Evolutionary conservation across 306 rosid species (phyloP).

Genomic region (Castanea sativa): DNA sequence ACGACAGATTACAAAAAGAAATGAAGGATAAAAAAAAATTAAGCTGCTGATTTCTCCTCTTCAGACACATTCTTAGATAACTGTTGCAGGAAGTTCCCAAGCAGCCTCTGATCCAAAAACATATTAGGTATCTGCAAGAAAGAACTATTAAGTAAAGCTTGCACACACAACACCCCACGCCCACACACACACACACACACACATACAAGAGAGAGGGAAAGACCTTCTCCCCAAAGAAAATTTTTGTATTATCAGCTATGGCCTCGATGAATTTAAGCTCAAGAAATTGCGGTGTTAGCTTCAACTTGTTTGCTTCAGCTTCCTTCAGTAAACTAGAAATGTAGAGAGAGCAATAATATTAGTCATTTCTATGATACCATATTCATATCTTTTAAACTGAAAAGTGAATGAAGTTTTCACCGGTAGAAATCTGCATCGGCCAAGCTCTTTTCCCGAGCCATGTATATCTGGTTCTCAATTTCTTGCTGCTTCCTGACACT

Average conservation of each 20-base stretch:
- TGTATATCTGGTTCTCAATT: constrained; percentile 78
- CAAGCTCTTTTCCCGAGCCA: constrained; percentile 76
- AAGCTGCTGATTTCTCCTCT: constrained; percentile 20
- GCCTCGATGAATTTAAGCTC: constrained; percentile 84
- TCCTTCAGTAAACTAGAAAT: constrained; percentile 60
- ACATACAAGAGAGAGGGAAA: neutral
- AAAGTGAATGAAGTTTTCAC: constrained; percentile 37
- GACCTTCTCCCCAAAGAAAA: constrained; percentile 97
- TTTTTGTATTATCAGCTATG: constrained; percentile 80
- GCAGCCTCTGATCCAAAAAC: constrained; percentile 79
- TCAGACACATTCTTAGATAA: constrained; percentile 27
- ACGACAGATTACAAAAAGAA: no score
- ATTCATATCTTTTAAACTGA: neutral
- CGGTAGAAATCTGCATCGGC: constrained; percentile 87
- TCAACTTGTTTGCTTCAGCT: constrained; percentile 92
- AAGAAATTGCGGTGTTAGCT: constrained; percentile 88
- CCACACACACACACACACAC: no score
- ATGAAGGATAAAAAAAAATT: neutral
- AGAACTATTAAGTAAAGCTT: constrained; percentile 23
- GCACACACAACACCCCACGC: neutral
- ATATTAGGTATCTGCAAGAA: constrained; percentile 72
- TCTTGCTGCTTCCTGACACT: constrained; percentile 67
- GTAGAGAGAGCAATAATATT: constrained; percentile 6
- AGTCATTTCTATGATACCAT: neutral
- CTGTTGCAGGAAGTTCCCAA: constrained; percentile 68